Evolutionary conservation across 768 basidiomycete species (phyloP).

Genomic region (Amanita phalloides): DNA sequence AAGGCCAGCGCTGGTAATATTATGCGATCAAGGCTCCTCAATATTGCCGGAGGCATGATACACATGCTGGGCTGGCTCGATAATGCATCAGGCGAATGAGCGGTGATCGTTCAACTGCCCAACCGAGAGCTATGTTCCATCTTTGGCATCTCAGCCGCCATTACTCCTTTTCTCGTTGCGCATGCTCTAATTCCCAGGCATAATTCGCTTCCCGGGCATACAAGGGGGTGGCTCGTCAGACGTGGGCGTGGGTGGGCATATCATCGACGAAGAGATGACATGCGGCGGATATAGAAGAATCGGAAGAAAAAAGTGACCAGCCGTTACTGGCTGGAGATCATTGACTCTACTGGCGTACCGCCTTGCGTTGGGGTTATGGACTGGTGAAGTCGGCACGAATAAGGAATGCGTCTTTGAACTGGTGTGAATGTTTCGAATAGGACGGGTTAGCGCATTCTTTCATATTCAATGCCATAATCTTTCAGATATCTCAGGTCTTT

Average conservation of each 20-base stretch:
- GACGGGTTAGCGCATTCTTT: neutral
- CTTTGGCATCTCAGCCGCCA: neutral
- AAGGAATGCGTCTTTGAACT: neutral
- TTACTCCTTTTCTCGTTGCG: neutral
- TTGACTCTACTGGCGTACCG: neutral
- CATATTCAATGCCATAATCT: neutral
- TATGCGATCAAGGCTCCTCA: neutral
- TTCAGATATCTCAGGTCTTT: neutral
- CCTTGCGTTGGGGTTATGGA: neutral
- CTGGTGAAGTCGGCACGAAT: neutral
- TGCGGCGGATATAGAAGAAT: neutral
- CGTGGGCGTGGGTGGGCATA: neutral
- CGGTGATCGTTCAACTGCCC: too few species aligned
- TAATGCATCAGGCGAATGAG: neutral
- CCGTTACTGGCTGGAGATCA: neutral
- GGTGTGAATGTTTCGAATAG: neutral
- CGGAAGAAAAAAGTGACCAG: conserved; percentile 3
- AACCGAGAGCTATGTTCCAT: neutral
- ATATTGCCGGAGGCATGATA: neutral
- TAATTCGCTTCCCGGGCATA: neutral
- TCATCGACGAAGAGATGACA: neutral
- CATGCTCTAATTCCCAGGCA: neutral
- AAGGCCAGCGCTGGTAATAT: neutral
- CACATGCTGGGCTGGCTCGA: neutral
- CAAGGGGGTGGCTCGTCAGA: neutral